phyloP scores from a whole-genome alignment of 768 basidiomycete genomes.

The Suillus lakei region DNA sequence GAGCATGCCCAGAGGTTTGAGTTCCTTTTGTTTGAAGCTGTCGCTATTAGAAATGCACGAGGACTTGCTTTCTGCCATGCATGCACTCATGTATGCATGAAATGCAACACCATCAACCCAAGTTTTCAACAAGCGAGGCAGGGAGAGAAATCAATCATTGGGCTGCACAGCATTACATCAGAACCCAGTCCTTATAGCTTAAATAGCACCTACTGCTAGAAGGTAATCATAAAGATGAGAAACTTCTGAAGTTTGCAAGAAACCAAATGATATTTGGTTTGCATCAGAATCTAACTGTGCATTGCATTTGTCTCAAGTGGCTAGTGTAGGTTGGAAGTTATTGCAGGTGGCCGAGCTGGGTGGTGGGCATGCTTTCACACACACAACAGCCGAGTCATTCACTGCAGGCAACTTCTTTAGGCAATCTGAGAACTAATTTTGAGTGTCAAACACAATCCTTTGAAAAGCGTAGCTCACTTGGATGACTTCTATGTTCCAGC shows the following conservation, averaged over 20 bases:
- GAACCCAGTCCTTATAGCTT: not conserved
- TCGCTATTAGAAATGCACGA: not conserved
- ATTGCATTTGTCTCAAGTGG: too few species aligned
- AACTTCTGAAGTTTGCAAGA: not conserved
- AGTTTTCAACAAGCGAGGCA: not conserved
- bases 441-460: not conserved
- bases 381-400: too few species aligned
- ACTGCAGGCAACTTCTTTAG: too few species aligned
- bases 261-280: not conserved
- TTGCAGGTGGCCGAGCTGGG: too few species aligned
- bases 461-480: not conserved
- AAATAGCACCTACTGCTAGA: not conserved
- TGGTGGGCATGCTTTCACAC: too few species aligned
- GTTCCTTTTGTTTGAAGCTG: not conserved
- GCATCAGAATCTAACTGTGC: not conserved
- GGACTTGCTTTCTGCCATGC: not conserved
- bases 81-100: not conserved
- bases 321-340: too few species aligned
- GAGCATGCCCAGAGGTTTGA: not conserved
- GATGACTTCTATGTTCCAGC: not conserved
- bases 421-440: too few species aligned
- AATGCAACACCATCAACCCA: not conserved
- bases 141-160: not conserved
- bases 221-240: not conserved
- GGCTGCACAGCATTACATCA: not conserved